Evolutionary conservation across 1,139 yeast genomes (phyloP), one percentile per base, ranked within the genome.

Genomic region (Kurtzmaniella quercitrusa): DNA sequence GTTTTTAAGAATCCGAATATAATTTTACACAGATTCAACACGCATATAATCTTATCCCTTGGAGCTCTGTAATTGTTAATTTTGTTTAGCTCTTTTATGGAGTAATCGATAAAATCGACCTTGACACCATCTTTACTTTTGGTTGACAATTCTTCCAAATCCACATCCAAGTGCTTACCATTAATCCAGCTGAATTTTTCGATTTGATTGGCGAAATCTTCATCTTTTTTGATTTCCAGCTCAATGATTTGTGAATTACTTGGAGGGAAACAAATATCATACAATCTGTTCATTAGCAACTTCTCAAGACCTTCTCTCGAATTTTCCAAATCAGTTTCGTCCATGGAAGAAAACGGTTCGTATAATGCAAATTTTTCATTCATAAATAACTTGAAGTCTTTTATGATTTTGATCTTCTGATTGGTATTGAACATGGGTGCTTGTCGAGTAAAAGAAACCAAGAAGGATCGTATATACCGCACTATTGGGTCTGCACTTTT

Each of bases 261-360:
- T 0, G 98, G 98, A 0, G 97, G 82, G 56, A 87, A 94, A 33
- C 94, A 85, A 44, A 77, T 79, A 2, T 73, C 72, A 58, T 89
- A 91, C 3, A 94, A 63, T 51, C 96, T 72, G 47, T 93, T 91
- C 95, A 91, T 88, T 8, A 94, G 72, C 35, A 94, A 72, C 59
- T 94, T 94, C 61, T 94, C 99, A 58, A 93, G 74, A 0, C 98
- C 98, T 56, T 89, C 97, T 49, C 84, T 68, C 2, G 95, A 84
- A 55, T 91, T 91, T 38, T 76, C 82, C 45, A 85, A 66, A 28
- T 74, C 74, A 3, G 71, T 77, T 18, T 77, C 73, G 41, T 66
- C 79, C 73, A 89, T 76, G 2, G 79, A 68, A 26, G 78, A 74
- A 60, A 91, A 93, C 0, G 97, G 98, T 49, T 85, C 87, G 53